Evolutionary conservation across 2,329 filamentous ascomycete species (phyloP).

Genomic region (Hymenoscyphus linearis): DNA sequence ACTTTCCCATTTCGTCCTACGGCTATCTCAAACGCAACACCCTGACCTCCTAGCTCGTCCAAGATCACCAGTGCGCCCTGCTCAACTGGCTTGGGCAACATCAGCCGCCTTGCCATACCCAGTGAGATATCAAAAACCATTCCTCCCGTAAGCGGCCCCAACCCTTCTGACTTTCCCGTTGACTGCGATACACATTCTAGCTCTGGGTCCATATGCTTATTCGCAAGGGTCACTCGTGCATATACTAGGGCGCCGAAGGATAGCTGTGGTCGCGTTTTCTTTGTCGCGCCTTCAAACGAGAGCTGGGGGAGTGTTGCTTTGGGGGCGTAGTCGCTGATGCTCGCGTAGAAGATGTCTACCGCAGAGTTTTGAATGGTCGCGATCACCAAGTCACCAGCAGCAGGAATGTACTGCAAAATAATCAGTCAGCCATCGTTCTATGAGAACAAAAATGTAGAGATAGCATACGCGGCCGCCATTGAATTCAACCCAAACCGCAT

Average conservation of each 20-base stretch:
- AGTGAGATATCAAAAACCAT: constrained; percentile 81
- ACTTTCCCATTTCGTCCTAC: constrained; percentile 88
- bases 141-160: constrained; percentile 77
- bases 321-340: constrained; percentile 60
- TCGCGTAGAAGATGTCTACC: constrained; percentile 74
- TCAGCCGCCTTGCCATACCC: constrained; percentile 73
- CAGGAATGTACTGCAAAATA: constrained; percentile 63
- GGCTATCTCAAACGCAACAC: constrained; percentile 85
- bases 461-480: constrained; percentile 60
- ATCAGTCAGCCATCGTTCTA: constrained; percentile 4
- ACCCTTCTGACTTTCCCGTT: constrained; percentile 82
- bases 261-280: constrained; percentile 83
- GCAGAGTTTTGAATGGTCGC: constrained; percentile 74
- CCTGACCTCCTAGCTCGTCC: constrained; percentile 70
- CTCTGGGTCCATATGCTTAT: constrained; percentile 82
- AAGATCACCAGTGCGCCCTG: constrained; percentile 66
- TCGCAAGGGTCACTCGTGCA: constrained; percentile 72
- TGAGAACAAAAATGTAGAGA: neutral
- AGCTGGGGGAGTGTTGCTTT: constrained; percentile 75
- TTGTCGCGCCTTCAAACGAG: constrained; percentile 87
- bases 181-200: constrained; percentile 81
- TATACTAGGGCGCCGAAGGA: constrained; percentile 75
- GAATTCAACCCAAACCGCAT: constrained; percentile 71
- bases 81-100: constrained; percentile 58
- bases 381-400: constrained; percentile 80